Evolutionary conservation across 192 early-diverging fungal species (phyloP), one percentile per base, ranked within the genome.

Genomic region (Coemansia sp.): DNA sequence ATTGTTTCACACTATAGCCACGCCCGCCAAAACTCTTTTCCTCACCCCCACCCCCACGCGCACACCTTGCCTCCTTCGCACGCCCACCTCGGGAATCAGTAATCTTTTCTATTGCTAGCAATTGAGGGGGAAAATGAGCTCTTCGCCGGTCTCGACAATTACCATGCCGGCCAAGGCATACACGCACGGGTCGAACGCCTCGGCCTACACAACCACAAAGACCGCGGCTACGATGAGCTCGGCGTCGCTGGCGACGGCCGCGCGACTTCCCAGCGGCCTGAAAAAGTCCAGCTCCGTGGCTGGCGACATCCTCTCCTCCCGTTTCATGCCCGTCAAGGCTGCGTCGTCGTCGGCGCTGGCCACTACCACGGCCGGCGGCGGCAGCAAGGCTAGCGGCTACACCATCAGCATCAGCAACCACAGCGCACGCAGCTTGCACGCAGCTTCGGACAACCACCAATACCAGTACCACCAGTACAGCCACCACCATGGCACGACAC

Each of bases 371-470:
- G 57, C 54, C 2, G 57, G 56, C 5, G 57, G 56, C 5, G 6
- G 14, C 39, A 49, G 42, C 35, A 56, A 59, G 32, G 58, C 31
- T 29, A 62, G 49, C 59, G 67, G 59, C 24, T 82, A 75, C 56
- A 82, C 79, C 35, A 76, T 82, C 36, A 82, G 79, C 70, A 71
- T 82, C 60, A 82, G 79, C 74, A 76, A 73, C 79, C 65, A 76
- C 65, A 76, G 73, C 74, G 20, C 69, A 46, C 73, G 79, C 39
- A 76, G 73, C 19, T 42, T 76, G 47, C 65, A 76, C 63, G 49
- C 49, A n/a, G 49, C 49, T 4, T 53, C 49, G 6, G 49, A 53
- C 49, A 53, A 53, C 49, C 49, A 53, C 27, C 49, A 31, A 17
- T 53, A 53, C 29, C 49, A 53, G 20, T 53, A 53, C 27, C 49